Evolutionary conservation across 495 filamentous ascomycete genomes (phyloP).

Genomic region (Penicillium psychrofluorescens): DNA sequence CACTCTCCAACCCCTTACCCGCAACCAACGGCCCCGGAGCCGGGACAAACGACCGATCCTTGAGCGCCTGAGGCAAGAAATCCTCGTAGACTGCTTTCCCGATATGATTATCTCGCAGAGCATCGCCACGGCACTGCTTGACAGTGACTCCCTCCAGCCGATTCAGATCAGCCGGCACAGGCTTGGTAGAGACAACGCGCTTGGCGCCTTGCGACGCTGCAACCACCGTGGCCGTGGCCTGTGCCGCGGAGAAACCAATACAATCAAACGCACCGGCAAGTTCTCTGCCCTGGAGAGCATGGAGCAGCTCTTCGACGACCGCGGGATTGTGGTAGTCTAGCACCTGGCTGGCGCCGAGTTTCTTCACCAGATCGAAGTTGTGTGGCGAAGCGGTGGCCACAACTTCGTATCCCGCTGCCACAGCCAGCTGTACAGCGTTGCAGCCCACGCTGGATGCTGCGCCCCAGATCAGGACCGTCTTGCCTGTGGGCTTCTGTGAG

Average conservation of each 20-base stretch:
- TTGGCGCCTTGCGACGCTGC: neutral
- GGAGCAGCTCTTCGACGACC: neutral
- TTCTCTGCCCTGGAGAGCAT: neutral
- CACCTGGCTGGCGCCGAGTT: slow-evolving; percentile 18
- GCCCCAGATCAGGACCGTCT: slow-evolving; percentile 27
- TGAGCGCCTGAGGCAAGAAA: slow-evolving; percentile 33
- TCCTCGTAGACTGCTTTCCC: slow-evolving; percentile 28
- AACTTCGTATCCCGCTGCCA: slow-evolving; percentile 16
- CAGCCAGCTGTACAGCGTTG: slow-evolving; percentile 19
- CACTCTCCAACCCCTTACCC: slow-evolving; percentile 31
- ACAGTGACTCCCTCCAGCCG: no score
- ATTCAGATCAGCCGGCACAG: no score
- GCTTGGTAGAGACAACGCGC: no score
- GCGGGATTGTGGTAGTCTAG: slow-evolving; percentile 21
- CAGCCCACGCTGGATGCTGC: slow-evolving; percentile 69
- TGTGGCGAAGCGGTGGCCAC: slow-evolving; percentile 14
- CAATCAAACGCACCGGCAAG: slow-evolving; percentile 2
- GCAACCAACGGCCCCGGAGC: slow-evolving; percentile 28
- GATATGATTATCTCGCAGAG: slow-evolving; percentile 18
- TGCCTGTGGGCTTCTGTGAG: no score
- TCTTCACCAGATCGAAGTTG: slow-evolving; percentile 22
- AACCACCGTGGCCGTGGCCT: neutral
- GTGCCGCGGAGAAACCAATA: neutral
- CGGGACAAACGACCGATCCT: slow-evolving; percentile 6
- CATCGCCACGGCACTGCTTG: neutral